A percentile compares a stretch with the other conserved stretches of the same genome.
phyloP scores from a whole-genome alignment of 441 rosid species.

The Corymbia calophylla region DNA sequence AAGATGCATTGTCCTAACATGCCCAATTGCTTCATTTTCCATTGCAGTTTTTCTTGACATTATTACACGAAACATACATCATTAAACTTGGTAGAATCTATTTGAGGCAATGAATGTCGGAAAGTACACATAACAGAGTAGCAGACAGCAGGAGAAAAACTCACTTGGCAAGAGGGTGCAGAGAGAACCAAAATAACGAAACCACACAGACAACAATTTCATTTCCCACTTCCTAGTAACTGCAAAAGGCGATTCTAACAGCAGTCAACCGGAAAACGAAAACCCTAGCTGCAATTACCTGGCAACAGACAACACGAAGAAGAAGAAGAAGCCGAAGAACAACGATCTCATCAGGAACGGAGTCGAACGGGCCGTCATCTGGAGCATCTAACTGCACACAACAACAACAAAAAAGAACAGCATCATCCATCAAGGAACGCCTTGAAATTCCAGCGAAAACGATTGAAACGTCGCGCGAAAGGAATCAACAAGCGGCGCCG shows the following conservation, averaged over 20 bases:
- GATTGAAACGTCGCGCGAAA: background rate
- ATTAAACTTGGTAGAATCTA: background rate
- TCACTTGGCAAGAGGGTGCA: accelerated
- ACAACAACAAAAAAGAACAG: background rate
- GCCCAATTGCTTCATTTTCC: background rate
- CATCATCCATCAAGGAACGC: background rate
- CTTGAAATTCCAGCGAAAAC: background rate
- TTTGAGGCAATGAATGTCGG: background rate
- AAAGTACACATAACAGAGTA: background rate
- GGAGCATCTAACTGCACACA: background rate
- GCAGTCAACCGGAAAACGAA: background rate
- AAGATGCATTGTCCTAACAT: background rate
- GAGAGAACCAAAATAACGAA: background rate
- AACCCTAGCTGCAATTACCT: constrained; percentile 18
- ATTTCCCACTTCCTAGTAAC: background rate
- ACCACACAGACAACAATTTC: background rate
- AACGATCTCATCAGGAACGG: background rate
- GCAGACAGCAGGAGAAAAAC: background rate
- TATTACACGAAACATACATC: background rate
- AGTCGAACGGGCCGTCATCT: constrained; percentile 9
- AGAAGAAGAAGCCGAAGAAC: constrained; percentile 10
- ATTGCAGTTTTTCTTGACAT: background rate
- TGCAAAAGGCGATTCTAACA: background rate
- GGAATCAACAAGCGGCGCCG: background rate
- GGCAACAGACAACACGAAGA: background rate